phyloP scores from a whole-genome alignment of 192 early-diverging fungal species.

The Podila clonocystis region DNA sequence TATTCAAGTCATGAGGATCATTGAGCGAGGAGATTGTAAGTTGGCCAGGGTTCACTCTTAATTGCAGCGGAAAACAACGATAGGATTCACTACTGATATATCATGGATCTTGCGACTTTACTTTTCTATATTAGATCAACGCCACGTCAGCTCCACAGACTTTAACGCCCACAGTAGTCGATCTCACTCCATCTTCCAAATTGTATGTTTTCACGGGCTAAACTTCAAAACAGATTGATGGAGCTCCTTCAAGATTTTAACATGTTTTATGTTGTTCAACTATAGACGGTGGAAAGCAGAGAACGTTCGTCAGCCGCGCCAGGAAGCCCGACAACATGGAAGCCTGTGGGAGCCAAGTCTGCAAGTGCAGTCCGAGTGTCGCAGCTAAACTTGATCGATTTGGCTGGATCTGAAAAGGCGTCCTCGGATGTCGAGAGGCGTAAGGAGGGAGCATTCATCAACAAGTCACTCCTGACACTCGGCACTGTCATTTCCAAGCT shows the following conservation, averaged over 20 bases:
- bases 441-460: slow-evolving; percentile 97
- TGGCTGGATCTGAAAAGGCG: slow-evolving; percentile 97
- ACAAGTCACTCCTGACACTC: slow-evolving; percentile 87
- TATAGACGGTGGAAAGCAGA: slow-evolving; percentile 80
- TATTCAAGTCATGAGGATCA: slow-evolving; percentile 77
- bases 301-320: slow-evolving; percentile 57
- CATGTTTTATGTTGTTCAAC: slow-evolving; percentile 1
- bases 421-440: slow-evolving; percentile 85
- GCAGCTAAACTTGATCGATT: slow-evolving; percentile 89
- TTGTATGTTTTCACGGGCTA: slow-evolving; percentile 55
- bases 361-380: slow-evolving; percentile 42
- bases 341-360: slow-evolving; percentile 37
- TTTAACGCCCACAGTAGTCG: slow-evolving; percentile 92
- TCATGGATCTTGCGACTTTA: not conserved
- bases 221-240: not conserved
- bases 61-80: too few species aligned
- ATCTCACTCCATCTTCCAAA: slow-evolving; percentile 97
- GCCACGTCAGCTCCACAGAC: slow-evolving; percentile 91
- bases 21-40: slow-evolving; percentile 78
- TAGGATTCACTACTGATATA: not conserved
- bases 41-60: not conserved
- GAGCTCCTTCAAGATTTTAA: not conserved
- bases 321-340: slow-evolving; percentile 40
- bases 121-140: slow-evolving; percentile 59
- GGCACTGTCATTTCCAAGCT: slow-evolving; percentile 94